Percentiles rank a stretch among this genome's conserved stretches.
phyloP scores from a whole-genome alignment of 805 yeast genomes.

The Myxozyma neotropica region DNA sequence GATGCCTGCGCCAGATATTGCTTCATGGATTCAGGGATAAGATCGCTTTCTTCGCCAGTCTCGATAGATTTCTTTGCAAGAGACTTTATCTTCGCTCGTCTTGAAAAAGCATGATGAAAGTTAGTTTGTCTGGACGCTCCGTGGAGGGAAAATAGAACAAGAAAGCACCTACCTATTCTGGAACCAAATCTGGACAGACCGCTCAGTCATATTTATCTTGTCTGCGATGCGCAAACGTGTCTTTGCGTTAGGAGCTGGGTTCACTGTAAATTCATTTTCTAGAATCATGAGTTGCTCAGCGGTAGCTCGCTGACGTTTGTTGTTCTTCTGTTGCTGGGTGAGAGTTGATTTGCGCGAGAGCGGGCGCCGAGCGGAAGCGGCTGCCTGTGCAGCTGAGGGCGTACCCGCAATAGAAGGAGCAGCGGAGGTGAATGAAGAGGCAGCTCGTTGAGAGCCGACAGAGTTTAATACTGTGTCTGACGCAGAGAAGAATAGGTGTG shows the following conservation, averaged over 20 bases:
- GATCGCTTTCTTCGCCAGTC: constrained; percentile 30
- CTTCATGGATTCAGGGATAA: constrained; percentile 32
- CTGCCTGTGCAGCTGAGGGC: not conserved
- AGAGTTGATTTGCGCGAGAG: constrained; percentile 29
- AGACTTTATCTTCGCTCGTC: constrained; percentile 34
- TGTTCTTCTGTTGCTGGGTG: constrained; percentile 44
- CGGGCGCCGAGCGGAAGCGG: constrained; percentile 13
- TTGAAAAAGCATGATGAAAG: not conserved
- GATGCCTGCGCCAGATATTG: constrained; percentile 28
- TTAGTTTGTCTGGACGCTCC: too few relatives aligned
- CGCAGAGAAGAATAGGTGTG: not conserved
- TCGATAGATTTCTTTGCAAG: constrained; percentile 32
- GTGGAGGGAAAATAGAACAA: too few relatives aligned
- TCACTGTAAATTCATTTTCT: constrained; percentile 66
- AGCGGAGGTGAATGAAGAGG: too few relatives aligned
- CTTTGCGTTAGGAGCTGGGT: constrained; percentile 62
- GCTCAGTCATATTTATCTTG: constrained; percentile 78
- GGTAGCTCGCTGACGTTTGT: constrained; percentile 69
- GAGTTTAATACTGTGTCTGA: not conserved
- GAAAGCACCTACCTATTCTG: constrained; percentile 64
- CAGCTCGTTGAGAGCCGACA: too few relatives aligned
- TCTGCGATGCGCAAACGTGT: constrained; percentile 57
- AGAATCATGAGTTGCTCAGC: constrained; percentile 75
- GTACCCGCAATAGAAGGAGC: constrained; percentile 3
- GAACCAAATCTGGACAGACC: constrained; percentile 91